These are phyloP conservation scores for Chloranthus sessilifolius DNA, from an alignment of 164 flowering plant species.

Conservation along the genomic window DNA sequence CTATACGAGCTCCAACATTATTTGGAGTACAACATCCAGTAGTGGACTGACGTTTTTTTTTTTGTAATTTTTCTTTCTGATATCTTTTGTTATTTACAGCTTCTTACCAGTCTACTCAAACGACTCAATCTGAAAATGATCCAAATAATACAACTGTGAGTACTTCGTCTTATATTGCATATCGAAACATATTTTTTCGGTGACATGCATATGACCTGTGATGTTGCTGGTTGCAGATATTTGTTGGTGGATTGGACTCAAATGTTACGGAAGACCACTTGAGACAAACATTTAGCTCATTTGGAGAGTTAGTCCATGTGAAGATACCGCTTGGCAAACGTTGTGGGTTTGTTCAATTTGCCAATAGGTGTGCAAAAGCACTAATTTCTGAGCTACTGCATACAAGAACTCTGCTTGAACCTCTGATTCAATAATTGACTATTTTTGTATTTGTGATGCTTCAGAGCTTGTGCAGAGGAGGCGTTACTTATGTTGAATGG, in stretches of 20 bases:
- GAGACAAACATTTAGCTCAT: constrained; percentile 60
- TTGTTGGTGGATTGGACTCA: constrained; percentile 82
- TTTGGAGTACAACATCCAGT: too few species aligned
- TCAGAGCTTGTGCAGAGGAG: constrained; percentile 72
- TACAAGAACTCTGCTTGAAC: too few species aligned
- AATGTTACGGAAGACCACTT: constrained; percentile 69
- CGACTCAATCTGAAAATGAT: constrained; percentile 61
- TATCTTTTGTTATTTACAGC: constrained; percentile 45
- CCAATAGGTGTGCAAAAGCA: constrained; percentile 53
- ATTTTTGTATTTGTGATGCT: too few species aligned
- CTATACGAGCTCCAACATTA: too few species aligned
- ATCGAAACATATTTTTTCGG: background rate
- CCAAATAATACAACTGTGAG: constrained; percentile 87
- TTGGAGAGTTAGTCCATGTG: constrained; percentile 70
- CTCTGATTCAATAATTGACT: too few species aligned
- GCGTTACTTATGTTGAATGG: constrained; percentile 65
- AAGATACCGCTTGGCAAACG: constrained; percentile 86
- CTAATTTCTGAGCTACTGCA: too few species aligned
- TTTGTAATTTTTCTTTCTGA: constrained; percentile 7
- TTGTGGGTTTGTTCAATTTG: constrained; percentile 92
- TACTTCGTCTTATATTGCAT: constrained; percentile 23
- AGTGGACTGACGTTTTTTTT: too few species aligned
- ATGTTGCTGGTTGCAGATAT: constrained; percentile 46
- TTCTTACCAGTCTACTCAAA: constrained; percentile 56
- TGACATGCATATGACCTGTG: constrained; percentile 4